Evolutionary conservation across 176 grass and related monocot species (phyloP).

Genomic region (Carex kokanica): DNA sequence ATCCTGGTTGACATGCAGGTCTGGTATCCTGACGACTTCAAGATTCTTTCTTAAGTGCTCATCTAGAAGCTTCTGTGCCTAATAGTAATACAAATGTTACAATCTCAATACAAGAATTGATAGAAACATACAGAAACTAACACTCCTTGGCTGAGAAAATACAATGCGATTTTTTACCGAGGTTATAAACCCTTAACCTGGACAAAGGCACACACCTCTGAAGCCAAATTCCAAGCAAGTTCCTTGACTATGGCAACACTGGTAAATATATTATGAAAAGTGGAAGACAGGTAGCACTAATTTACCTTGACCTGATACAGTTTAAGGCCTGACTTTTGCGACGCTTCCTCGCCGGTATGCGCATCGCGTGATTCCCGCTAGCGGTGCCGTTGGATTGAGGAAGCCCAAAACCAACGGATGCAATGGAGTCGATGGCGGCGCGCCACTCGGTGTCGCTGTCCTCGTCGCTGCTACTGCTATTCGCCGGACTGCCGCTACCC

Average conservation of each 20-base stretch:
- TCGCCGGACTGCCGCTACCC: slow-evolving; percentile 24
- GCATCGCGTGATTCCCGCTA: slow-evolving; percentile 14
- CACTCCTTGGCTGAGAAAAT: background rate
- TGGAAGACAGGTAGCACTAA: background rate
- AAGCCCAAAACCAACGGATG: slow-evolving; percentile 36
- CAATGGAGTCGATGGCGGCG: slow-evolving; percentile 69
- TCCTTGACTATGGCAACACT: background rate
- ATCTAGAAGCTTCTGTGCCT: slow-evolving; percentile 81
- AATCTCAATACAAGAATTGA: background rate
- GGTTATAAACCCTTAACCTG: slow-evolving; percentile 2
- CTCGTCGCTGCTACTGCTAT: slow-evolving; percentile 72
- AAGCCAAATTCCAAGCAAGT: background rate
- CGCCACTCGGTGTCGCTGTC: slow-evolving; percentile 75
- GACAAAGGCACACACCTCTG: background rate
- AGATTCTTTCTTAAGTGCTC: slow-evolving; percentile 70
- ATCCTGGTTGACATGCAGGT: slow-evolving; percentile 26
- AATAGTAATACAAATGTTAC: slow-evolving; percentile 13
- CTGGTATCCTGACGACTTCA: slow-evolving; percentile 55
- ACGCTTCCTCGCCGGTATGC: slow-evolving; percentile 12
- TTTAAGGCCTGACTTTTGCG: slow-evolving; percentile 51
- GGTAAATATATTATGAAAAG: background rate
- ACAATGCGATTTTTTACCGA: too few relatives aligned
- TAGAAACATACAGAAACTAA: background rate
- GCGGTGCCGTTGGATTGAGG: slow-evolving; percentile 36
- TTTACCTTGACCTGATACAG: slow-evolving; percentile 91